A percentile compares a stretch with the other conserved stretches of the same genome.
Conservation (phyloP, 805 yeast genomes). For the Candida krabiensis region DNA sequence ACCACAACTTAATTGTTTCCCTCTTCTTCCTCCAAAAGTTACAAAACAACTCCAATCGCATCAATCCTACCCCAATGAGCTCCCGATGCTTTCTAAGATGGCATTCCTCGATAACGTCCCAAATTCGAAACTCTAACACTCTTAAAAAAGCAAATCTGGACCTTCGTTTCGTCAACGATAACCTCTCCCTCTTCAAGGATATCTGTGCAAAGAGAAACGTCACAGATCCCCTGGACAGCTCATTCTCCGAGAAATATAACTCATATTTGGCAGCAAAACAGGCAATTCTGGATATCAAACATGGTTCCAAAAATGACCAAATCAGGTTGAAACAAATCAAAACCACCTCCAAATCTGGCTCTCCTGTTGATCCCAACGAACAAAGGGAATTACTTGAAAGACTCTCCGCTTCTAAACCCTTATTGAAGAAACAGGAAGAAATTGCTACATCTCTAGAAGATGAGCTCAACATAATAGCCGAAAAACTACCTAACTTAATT, state of each 20-base stretch:
- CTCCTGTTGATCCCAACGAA: constrained; percentile 7
- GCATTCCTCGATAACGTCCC: constrained; percentile 2
- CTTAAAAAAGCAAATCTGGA: constrained; percentile 37
- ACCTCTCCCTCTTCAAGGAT: constrained; percentile 27
- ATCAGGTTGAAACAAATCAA: constrained; percentile 19
- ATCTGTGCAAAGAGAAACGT: constrained; percentile 37
- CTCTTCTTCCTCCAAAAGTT: neutral
- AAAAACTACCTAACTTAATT: constrained; percentile 62
- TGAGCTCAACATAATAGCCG: constrained; percentile 40
- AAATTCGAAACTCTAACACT: constrained; percentile 27
- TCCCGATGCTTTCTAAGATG: neutral
- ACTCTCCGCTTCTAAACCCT: constrained; percentile 29
- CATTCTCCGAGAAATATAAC: constrained; percentile 22
- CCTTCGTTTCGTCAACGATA: constrained; percentile 30
- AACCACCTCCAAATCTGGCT: constrained; percentile 13
- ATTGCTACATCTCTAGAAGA: constrained; percentile 33
- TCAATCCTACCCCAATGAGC: no score
- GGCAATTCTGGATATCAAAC: constrained; percentile 21
- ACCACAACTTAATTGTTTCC: no score
- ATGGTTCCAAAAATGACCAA: constrained; percentile 22
- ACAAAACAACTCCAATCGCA: neutral
- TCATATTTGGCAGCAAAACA: constrained; percentile 10
- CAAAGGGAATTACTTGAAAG: constrained; percentile 13
- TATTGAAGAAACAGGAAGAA: constrained; percentile 29
- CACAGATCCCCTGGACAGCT: constrained; percentile 22